These are phyloP conservation scores for Neurospora sp. DNA, from an alignment of 495 filamentous ascomycete genomes.

Conservation along the genomic window DNA sequence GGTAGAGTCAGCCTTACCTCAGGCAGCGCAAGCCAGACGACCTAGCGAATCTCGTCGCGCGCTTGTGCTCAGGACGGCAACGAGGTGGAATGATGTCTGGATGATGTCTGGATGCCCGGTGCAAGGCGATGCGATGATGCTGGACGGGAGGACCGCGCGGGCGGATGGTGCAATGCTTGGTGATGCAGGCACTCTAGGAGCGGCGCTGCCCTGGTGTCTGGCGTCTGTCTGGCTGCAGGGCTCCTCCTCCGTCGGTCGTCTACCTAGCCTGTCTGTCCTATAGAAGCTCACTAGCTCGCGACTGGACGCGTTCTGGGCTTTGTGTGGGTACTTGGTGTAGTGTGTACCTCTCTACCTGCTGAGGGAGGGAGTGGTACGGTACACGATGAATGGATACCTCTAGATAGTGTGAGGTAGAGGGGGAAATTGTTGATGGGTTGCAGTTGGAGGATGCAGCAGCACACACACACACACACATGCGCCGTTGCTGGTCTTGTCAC, in stretches of 20 bases:
- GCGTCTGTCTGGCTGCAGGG: neutral
- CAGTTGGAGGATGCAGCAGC: constrained; percentile 1
- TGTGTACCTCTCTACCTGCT: neutral
- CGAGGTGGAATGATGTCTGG: constrained; percentile 4
- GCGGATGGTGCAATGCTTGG: neutral
- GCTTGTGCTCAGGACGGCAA: constrained; percentile 31
- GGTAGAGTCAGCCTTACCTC: constrained; percentile 38
- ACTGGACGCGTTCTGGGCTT: neutral
- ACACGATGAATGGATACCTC: neutral
- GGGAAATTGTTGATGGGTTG: constrained; percentile 1
- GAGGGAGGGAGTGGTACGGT: neutral
- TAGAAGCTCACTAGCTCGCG: neutral
- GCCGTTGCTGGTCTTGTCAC: neutral
- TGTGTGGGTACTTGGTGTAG: neutral
- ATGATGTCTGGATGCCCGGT: constrained; percentile 1
- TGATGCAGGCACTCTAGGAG: neutral
- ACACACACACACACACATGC: neutral
- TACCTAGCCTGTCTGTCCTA: neutral
- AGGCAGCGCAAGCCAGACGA: constrained; percentile 65
- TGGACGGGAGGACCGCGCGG: neutral
- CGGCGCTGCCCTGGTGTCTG: neutral
- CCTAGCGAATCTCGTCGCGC: constrained; percentile 42
- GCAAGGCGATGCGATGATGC: constrained; percentile 5
- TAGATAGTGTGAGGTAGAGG: neutral
- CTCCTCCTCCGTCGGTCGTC: neutral